Base-by-base conservation (phyloP, 306 rosid genomes). In the Lathyrus tuberosus region DNA sequence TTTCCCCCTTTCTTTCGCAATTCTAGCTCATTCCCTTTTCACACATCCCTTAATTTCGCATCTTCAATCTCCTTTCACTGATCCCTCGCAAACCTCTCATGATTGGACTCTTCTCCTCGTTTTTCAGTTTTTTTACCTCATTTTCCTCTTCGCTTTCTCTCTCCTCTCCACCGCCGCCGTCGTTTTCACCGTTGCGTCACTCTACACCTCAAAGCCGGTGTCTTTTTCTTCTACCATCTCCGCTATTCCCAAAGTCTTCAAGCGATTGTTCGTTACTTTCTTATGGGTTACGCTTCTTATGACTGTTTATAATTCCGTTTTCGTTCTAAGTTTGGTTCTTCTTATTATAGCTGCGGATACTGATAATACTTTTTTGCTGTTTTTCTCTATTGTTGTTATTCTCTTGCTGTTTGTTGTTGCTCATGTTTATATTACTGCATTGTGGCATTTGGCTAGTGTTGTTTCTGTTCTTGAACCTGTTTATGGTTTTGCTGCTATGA, bases 141-240 rank as follows among this genome's bases (percentile, higher is more conserved):
- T 89, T 22, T 94, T 94, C 77, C 99, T 94, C 75, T 89, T 88
- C 53, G 89, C 91, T 2, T 91, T 94, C 85, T 94, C 99, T 28
- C 97, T 94, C 64, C 88, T 94, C 71, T 88, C 99, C 86, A 91
- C 96, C 0, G 99, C 99, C 4, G 99, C 96, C 10, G 87, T 86
- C 2, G 99, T 94, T 61, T 94, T 91, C 95, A 94, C 96, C 41
- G 97, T 84, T 3, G 99, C 99, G 6, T 94, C 99, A 2, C 88
- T 94, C 64, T 94, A 91, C 69, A 91, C 99, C 43, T 69, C 90
- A 58, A 94, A 94, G 57, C 62, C 97, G 5, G 97, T 89, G 42
- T 91, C 96, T 0, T 94, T 86, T 71, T 86, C 90, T 42, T 71
- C 75, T 54, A 91, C 99, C 0, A 62, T 94, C 48, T 82, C 92